phyloP scores from a whole-genome alignment of 495 filamentous ascomycete species.

The Recurvomyces mirabilis region DNA sequence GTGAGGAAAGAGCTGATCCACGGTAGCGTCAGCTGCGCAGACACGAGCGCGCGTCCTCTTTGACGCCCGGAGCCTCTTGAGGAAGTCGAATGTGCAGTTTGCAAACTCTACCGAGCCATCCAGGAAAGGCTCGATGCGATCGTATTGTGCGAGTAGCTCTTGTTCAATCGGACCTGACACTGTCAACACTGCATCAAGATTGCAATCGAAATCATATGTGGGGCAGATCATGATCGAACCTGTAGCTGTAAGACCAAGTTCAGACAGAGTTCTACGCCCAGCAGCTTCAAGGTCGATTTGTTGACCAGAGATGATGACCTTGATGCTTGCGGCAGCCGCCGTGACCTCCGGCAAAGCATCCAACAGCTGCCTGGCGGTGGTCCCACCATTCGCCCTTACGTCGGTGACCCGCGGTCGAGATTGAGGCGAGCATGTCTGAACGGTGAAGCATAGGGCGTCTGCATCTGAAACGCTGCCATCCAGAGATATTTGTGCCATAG shows the following conservation, averaged over 20 bases:
- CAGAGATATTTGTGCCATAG: background rate
- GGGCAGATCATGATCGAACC: slow-evolving; percentile 14
- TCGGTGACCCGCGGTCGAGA: background rate
- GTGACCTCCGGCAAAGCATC: background rate
- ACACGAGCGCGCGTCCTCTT: slow-evolving; percentile 11
- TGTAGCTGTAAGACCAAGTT: slow-evolving; percentile 5
- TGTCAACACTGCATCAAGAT: slow-evolving; percentile 11
- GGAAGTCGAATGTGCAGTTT: slow-evolving; percentile 18
- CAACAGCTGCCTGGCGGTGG: slow-evolving; percentile 6
- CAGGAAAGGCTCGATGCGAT: slow-evolving; percentile 72
- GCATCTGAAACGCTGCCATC: background rate
- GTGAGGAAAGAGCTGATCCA: slow-evolving; percentile 11
- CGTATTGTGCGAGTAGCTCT: slow-evolving; percentile 63
- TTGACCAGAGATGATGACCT: slow-evolving; percentile 11
- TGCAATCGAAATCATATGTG: background rate
- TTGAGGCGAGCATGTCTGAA: slow-evolving; percentile 6
- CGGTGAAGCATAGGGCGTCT: background rate
- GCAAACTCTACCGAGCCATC: slow-evolving; percentile 25
- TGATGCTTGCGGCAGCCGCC: background rate
- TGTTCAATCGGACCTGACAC: slow-evolving; percentile 12
- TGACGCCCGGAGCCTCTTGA: slow-evolving; percentile 18
- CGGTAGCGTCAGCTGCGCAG: background rate
- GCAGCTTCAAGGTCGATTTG: slow-evolving; percentile 1
- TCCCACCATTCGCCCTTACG: slow-evolving; percentile 1
- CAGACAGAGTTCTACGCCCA: background rate